Base-by-base conservation (phyloP, 257 asterid species). In the Solanum pennellii region DNA sequence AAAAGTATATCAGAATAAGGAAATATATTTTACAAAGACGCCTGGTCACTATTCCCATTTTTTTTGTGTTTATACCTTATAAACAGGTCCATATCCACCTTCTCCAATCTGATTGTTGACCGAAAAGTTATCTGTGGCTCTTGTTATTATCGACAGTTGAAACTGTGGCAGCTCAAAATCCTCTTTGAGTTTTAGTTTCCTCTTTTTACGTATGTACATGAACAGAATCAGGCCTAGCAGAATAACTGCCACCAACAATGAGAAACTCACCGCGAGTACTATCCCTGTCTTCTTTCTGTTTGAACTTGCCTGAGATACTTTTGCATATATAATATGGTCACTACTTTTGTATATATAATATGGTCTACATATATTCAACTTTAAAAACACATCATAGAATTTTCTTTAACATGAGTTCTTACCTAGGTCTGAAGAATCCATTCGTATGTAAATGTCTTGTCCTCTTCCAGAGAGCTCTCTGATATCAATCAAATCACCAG, bases 361-460 rank as follows among this genome's bases (percentile, higher is more conserved):
- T 23, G 33, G 52, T 41, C 20, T 75, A n/a, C 52, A 12, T 21
- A 23, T 42, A 62, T 44, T 44, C n/a, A 77, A 44, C 39, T 14
- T 44, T 5, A 77, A 15, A 44, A 42, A 44, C 23, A 15, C n/a
- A 25, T 77, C 14, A 77, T 42, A 44, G n/a, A 44, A 44, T 10
- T 12, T 66, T 79, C n/a, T 1, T 83, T 35, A 18, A 83, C 47
- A 83, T 31, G 20, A n/a, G 41, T 44, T 44, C 65, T 79, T 45
- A 79, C 84, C 84, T 44, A 60, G 65, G 75, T 86, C 90, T n/a
- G 93, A 88, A 27, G 89, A 86, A 76, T 89, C 88, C 89, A 87
- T 88, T 21, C 88, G 77, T 72, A 89, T 85, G 84, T 89, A 86
- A 31, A 91, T 75, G 45, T 68, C 91, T 87, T 89, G 91, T 33